phyloP scores from a whole-genome alignment of 805 yeast genomes.

The Vanderwaltozyma tropicalis region DNA sequence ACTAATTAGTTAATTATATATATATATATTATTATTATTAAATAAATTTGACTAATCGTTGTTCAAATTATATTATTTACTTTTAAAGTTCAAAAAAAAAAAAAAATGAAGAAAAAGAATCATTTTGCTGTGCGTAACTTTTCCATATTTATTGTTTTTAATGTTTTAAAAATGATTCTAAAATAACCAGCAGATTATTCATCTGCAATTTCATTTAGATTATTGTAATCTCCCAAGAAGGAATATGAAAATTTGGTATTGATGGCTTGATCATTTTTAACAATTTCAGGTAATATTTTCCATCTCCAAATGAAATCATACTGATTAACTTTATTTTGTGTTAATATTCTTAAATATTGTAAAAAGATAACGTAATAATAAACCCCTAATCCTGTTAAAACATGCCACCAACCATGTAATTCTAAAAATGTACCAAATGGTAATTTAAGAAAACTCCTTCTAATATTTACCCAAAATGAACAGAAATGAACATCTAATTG shows the following conservation, averaged over 20 bases:
- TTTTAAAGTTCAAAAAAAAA: too few species aligned
- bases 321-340: slow-evolving; percentile 44
- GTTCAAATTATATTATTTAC: too few species aligned
- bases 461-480: slow-evolving; percentile 39
- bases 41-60: too few species aligned
- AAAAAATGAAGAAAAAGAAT: too few species aligned
- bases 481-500: slow-evolving; percentile 81
- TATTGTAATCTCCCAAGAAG: slow-evolving; percentile 5
- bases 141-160: background rate
- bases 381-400: slow-evolving; percentile 77
- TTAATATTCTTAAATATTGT: slow-evolving; percentile 61
- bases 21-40: too few species aligned
- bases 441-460: slow-evolving; percentile 56
- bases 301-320: slow-evolving; percentile 51
- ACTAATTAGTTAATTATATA: too few species aligned
- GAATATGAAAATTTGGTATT: slow-evolving; percentile 3
- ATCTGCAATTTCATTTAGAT: background rate
- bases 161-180: background rate
- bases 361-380: slow-evolving; percentile 74
- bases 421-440: slow-evolving; percentile 83
- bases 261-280: slow-evolving; percentile 7
- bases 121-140: too few species aligned
- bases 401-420: slow-evolving; percentile 98
- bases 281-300: slow-evolving; percentile 47
- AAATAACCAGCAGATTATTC: too few species aligned